These are phyloP conservation scores for Chenopodium quinoa DNA, from an alignment of 148 eudicot species.

Conservation along the genomic window DNA sequence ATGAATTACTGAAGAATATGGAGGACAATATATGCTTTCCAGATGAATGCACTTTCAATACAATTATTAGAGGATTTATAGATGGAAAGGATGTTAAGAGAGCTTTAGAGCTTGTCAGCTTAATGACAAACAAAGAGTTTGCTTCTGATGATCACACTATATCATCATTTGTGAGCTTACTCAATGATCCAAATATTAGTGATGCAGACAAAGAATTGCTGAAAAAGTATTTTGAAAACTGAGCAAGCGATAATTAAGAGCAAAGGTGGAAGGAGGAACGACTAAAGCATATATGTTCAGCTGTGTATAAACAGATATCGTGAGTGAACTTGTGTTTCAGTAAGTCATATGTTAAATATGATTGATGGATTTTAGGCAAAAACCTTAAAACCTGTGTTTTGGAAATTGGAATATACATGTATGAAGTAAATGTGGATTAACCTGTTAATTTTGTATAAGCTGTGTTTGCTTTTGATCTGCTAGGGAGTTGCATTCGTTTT, in stretches of 20 bases:
- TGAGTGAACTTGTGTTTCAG: too few relatives aligned
- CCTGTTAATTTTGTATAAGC: too few relatives aligned
- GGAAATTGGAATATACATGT: too few relatives aligned
- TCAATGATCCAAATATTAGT: conserved; percentile 2
- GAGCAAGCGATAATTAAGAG: not conserved
- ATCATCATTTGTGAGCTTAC: conserved; percentile 4
- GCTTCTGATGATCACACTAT: conserved; percentile 23
- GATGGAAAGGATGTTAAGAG: conserved; percentile 8
- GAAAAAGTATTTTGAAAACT: conserved; percentile 2
- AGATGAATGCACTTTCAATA: conserved; percentile 18
- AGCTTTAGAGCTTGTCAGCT: conserved; percentile 27
- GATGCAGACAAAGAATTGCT: conserved; percentile 17
- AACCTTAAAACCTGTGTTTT: too few relatives aligned
- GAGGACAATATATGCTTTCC: conserved; percentile 30
- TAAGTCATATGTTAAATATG: not conserved
- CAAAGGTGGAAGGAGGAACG: not conserved
- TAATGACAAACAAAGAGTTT: conserved; percentile 19
- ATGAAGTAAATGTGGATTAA: too few relatives aligned
- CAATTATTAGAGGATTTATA: conserved; percentile 21
- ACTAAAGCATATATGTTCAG: too few relatives aligned
- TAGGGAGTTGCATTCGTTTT: too few relatives aligned
- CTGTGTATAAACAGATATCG: too few relatives aligned
- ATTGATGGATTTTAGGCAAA: too few relatives aligned
- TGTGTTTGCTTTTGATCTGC: too few relatives aligned
- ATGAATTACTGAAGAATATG: conserved; percentile 24